phyloP scores from a whole-genome alignment of 2,329 filamentous ascomycete species.

The Aaosphaeria arxii region DNA sequence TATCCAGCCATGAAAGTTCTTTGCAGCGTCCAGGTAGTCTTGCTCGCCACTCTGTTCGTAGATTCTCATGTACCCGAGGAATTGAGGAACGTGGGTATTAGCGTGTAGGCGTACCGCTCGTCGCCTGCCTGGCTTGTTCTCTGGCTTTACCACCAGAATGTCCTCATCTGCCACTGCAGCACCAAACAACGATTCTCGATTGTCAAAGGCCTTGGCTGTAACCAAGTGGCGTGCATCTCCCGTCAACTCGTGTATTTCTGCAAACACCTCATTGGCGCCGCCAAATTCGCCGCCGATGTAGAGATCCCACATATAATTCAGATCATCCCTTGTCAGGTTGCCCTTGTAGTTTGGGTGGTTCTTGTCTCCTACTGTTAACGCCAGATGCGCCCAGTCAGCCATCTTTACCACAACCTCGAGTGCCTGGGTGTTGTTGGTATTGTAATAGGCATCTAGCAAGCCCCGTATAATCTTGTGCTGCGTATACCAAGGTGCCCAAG shows the following conservation, averaged over 20 bases:
- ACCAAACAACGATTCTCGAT: constrained; percentile 47
- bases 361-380: constrained; percentile 10
- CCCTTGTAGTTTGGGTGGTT: constrained; percentile 11
- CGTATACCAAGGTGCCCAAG: constrained; percentile 15
- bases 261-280: constrained; percentile 53
- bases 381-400: constrained; percentile 12
- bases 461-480: constrained; percentile 15
- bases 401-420: constrained; percentile 12
- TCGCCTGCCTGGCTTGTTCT: neutral
- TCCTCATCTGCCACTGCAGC: neutral
- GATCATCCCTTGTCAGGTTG: constrained; percentile 11
- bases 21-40: constrained; percentile 48
- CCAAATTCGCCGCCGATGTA: constrained; percentile 34
- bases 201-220: constrained; percentile 50
- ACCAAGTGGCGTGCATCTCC: constrained; percentile 47
- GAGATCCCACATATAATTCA: constrained; percentile 15
- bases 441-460: constrained; percentile 12
- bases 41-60: constrained; percentile 48
- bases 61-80: constrained; percentile 51
- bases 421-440: constrained; percentile 11
- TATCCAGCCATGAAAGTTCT: constrained; percentile 50
- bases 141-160: neutral
- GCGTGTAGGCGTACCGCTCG: constrained; percentile 39
- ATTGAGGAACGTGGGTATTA: constrained; percentile 55
- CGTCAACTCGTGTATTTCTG: constrained; percentile 48